phyloP scores from a whole-genome alignment of 2,329 filamentous ascomycete genomes.

The Talaromyces pinophilus region DNA sequence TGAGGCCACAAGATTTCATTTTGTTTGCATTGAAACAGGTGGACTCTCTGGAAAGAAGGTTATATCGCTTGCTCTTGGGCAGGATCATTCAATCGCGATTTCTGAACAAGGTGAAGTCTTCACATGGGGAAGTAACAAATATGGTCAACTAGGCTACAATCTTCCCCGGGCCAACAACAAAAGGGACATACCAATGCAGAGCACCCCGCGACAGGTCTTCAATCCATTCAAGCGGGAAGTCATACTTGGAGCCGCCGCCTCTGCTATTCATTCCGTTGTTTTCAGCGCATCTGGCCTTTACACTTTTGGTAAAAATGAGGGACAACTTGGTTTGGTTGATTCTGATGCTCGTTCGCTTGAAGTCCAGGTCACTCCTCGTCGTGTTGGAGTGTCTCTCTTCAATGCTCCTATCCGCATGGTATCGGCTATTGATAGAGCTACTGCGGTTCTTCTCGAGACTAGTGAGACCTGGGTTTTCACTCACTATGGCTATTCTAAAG shows the following conservation, averaged over 20 bases:
- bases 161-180: conserved; percentile 64
- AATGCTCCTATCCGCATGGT: conserved; percentile 72
- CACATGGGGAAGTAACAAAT: conserved; percentile 89
- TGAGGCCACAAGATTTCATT: conserved; percentile 84
- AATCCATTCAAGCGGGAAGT: conserved; percentile 84
- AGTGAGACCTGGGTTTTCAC: conserved; percentile 92
- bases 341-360: conserved; percentile 90
- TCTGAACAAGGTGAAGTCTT: conserved; percentile 86
- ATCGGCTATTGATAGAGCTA: conserved; percentile 87
- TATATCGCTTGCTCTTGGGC: conserved; percentile 76
- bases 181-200: conserved; percentile 82
- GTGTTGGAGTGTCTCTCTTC: conserved; percentile 83
- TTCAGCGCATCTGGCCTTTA: conserved; percentile 80
- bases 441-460: conserved; percentile 79
- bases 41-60: conserved; percentile 72
- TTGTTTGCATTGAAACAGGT: conserved; percentile 76
- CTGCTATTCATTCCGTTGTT: conserved; percentile 85
- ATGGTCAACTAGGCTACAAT: conserved; percentile 81
- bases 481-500: conserved; percentile 91
- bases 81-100: conserved; percentile 86
- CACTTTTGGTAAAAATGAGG: conserved; percentile 93
- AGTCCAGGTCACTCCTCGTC: conserved; percentile 76
- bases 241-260: conserved; percentile 81
- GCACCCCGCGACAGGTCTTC: conserved; percentile 82
- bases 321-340: conserved; percentile 90